Conservation (phyloP, 2,329 filamentous ascomycete species). For the Boeremia exigua region DNA sequence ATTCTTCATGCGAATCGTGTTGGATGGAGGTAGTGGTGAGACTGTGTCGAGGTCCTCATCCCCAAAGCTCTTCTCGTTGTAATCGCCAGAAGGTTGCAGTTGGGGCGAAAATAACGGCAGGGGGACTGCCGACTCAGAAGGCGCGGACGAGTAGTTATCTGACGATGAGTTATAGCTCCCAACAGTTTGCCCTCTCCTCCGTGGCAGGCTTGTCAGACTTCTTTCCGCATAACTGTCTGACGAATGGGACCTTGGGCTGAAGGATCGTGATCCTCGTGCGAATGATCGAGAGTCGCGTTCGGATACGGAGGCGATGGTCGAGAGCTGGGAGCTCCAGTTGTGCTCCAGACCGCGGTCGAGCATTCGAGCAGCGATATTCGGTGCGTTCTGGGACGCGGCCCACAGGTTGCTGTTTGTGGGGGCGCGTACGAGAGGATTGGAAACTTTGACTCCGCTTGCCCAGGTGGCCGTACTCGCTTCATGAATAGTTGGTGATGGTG, state of each 20-base stretch:
- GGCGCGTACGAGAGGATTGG: slow-evolving; percentile 46
- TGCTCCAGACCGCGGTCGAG: slow-evolving; percentile 44
- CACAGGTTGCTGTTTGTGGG: slow-evolving; percentile 45
- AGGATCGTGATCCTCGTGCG: slow-evolving; percentile 39
- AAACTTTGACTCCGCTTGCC: slow-evolving; percentile 43
- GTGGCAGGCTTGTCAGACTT: slow-evolving; percentile 24
- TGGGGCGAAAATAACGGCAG: slow-evolving; percentile 44
- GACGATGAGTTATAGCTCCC: slow-evolving; percentile 43
- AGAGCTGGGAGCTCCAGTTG: slow-evolving; percentile 50
- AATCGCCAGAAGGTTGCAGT: slow-evolving; percentile 27
- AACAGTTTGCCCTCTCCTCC: slow-evolving; percentile 42
- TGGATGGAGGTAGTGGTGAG: slow-evolving; percentile 46
- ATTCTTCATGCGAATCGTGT: slow-evolving; percentile 46
- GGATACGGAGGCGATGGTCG: slow-evolving; percentile 46
- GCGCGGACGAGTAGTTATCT: slow-evolving; percentile 38
- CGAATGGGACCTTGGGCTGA: slow-evolving; percentile 41
- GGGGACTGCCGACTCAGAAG: slow-evolving; percentile 44
- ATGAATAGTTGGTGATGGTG: slow-evolving; percentile 43
- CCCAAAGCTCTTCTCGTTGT: slow-evolving; percentile 37
- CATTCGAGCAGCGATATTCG: slow-evolving; percentile 49
- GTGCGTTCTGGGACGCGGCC: slow-evolving; percentile 42
- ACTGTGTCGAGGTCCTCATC: slow-evolving; percentile 50
- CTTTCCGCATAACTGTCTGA: slow-evolving; percentile 39
- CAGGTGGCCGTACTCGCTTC: slow-evolving; percentile 43
- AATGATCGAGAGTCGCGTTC: slow-evolving; percentile 46